A percentile compares a stretch with the other conserved stretches of the same genome.
These are phyloP conservation scores for Globisporangium cylindrosporum DNA, from an alignment of 352 stramenopile genomes.

Conservation along the genomic window DNA sequence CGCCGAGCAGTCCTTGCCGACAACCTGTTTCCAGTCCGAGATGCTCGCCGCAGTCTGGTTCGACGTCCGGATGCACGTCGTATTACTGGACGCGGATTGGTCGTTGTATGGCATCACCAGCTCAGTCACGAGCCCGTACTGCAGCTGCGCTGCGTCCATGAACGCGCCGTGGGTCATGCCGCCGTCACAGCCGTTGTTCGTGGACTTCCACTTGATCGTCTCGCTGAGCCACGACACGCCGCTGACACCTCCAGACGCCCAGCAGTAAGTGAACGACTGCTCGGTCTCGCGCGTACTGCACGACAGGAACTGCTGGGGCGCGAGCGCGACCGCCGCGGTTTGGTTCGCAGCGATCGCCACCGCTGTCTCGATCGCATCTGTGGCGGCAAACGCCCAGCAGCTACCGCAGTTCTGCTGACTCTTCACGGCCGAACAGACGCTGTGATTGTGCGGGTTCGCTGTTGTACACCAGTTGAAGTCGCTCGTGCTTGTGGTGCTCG, in stretches of 20 bases:
- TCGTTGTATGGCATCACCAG: conserved; percentile 70
- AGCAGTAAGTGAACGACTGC: conserved; percentile 78
- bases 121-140: conserved; percentile 62
- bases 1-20: conserved; percentile 50
- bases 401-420: conserved; percentile 81
- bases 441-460: conserved; percentile 59
- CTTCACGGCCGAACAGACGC: conserved; percentile 74
- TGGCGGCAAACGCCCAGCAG: conserved; percentile 77
- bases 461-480: conserved; percentile 74
- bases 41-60: conserved; percentile 73
- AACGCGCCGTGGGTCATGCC: conserved; percentile 83
- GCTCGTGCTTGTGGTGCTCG: conserved; percentile 21
- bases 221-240: conserved; percentile 56
- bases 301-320: conserved; percentile 73
- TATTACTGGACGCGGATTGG: conserved; percentile 5
- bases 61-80: conserved; percentile 19
- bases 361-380: conserved; percentile 76
- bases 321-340: conserved; percentile 54
- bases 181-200: conserved; percentile 74
- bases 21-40: conserved; percentile 60
- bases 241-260: conserved; percentile 34
- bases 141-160: conserved; percentile 59
- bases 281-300: conserved; percentile 65
- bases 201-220: conserved; percentile 72
- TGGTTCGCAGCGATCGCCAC: conserved; percentile 66